Evolutionary conservation across 2,329 filamentous ascomycete genomes (phyloP).

Genomic region (Apiospora aurea): DNA sequence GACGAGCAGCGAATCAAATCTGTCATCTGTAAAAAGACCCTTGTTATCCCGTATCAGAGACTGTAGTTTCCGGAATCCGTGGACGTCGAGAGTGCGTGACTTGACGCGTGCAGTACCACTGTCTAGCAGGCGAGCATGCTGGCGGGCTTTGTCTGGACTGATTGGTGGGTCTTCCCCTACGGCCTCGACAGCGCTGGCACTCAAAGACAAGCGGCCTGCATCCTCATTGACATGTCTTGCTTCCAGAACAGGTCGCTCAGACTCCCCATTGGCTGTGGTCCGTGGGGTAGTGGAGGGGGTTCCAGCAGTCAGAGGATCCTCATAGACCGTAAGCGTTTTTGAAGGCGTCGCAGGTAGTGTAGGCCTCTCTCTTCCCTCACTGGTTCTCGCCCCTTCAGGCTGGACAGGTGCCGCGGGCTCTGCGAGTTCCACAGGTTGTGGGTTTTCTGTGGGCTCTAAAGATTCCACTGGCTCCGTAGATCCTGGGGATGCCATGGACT

Average conservation of each 20-base stretch:
- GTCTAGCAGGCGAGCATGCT: conserved; percentile 69
- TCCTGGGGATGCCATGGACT: neutral
- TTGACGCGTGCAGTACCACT: conserved; percentile 79
- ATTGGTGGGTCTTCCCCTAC: conserved; percentile 25
- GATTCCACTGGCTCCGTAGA: neutral
- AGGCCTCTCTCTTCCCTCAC: conserved; percentile 16
- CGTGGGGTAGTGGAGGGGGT: conserved; percentile 50
- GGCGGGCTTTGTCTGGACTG: conserved; percentile 59
- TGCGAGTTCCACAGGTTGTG: neutral
- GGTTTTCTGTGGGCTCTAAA: neutral
- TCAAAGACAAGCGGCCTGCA: conserved; percentile 43
- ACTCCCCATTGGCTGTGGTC: conserved; percentile 47
- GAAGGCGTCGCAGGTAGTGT: conserved; percentile 39
- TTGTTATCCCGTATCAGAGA: conserved; percentile 73
- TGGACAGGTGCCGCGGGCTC: neutral
- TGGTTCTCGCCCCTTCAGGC: conserved; percentile 25
- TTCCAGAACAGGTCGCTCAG: conserved; percentile 58
- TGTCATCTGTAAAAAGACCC: conserved; percentile 69
- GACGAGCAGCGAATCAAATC: conserved; percentile 71
- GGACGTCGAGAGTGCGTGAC: conserved; percentile 75
- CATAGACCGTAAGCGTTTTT: conserved; percentile 62
- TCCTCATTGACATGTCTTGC: conserved; percentile 68
- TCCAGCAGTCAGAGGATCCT: conserved; percentile 65
- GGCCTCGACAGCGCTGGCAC: conserved; percentile 31
- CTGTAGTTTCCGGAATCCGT: conserved; percentile 81